These are phyloP conservation scores for Athelia sp. DNA, from an alignment of 1,284 basidiomycete species.

Conservation along the genomic window DNA sequence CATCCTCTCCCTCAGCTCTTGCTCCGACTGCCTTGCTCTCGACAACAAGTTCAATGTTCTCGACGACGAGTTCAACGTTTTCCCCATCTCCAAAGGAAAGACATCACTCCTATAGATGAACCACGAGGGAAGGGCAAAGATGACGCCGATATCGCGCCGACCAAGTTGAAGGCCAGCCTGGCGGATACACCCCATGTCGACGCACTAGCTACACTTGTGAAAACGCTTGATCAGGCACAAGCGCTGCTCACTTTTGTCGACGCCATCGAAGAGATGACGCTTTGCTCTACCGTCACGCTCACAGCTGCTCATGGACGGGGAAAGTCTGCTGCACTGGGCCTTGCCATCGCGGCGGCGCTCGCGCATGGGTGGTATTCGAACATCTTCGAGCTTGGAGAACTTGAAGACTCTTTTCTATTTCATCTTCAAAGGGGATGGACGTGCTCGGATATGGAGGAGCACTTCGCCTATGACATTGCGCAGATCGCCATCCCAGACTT, in stretches of 20 bases:
- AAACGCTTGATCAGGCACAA: conserved; percentile 93
- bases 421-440: conserved; percentile 95
- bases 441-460: conserved; percentile 95
- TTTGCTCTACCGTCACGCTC: conserved; percentile 92
- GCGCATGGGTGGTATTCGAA: conserved; percentile 97
- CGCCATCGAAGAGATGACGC: conserved; percentile 86
- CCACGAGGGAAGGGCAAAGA: conserved; percentile 44
- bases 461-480: conserved; percentile 94
- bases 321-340: conserved; percentile 93
- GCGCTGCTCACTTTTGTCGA: conserved; percentile 91
- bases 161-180: conserved; percentile 78
- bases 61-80: conserved; percentile 97
- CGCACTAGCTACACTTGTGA: conserved; percentile 85
- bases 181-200: conserved; percentile 86
- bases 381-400: conserved; percentile 98
- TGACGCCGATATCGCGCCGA: conserved; percentile 63
- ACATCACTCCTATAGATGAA: conserved; percentile 75
- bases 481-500: conserved; percentile 94
- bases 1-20: conserved; percentile 89
- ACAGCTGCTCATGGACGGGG: conserved; percentile 95
- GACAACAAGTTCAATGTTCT: conserved; percentile 99
- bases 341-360: conserved; percentile 91
- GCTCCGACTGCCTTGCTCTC: conserved; percentile 86
- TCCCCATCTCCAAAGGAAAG: conserved; percentile 97
- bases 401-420: conserved; percentile 98